These are phyloP conservation scores for Amylocarpus encephaloides DNA, from an alignment of 2,329 filamentous ascomycete genomes.

Conservation along the genomic window DNA sequence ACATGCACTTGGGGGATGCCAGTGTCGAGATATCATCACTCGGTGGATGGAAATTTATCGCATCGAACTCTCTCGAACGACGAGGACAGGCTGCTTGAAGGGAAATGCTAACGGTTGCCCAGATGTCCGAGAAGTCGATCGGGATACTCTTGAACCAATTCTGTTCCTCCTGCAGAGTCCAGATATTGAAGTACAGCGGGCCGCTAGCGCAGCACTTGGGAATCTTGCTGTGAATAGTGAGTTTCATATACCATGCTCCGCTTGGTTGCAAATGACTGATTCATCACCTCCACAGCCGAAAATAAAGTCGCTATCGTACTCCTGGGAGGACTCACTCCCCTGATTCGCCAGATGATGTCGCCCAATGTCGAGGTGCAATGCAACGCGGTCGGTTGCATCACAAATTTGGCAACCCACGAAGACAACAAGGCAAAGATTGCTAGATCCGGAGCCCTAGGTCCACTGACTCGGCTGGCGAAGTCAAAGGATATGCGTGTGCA, in stretches of 20 bases:
- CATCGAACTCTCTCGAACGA: neutral
- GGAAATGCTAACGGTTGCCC: slow-evolving; percentile 17
- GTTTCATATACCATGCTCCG: slow-evolving; percentile 29
- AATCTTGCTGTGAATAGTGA: slow-evolving; percentile 96
- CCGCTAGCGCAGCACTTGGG: slow-evolving; percentile 89
- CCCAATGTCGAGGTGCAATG: slow-evolving; percentile 97
- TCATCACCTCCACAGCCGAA: slow-evolving; percentile 65
- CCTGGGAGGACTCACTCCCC: slow-evolving; percentile 78
- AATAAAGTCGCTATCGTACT: slow-evolving; percentile 97
- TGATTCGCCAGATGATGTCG: slow-evolving; percentile 98
- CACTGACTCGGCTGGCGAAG: slow-evolving; percentile 85
- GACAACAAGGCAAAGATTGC: slow-evolving; percentile 99
- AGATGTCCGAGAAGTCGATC: slow-evolving; percentile 97
- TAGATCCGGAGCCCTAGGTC: slow-evolving; percentile 83
- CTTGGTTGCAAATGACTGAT: slow-evolving; percentile 26
- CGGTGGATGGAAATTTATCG: neutral
- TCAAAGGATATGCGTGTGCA: slow-evolving; percentile 99
- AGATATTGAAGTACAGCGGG: slow-evolving; percentile 94
- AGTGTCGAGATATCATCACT: neutral
- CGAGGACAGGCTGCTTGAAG: neutral
- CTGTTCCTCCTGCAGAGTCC: slow-evolving; percentile 89
- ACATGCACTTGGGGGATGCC: neutral
- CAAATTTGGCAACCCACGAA: slow-evolving; percentile 94
- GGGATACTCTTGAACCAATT: slow-evolving; percentile 92
- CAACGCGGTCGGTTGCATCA: slow-evolving; percentile 98